Percentiles rank a stretch among this genome's conserved stretches.
Evolutionary conservation across 1,139 yeast species (phyloP).

Genomic region (Candida sanyaensis): DNA sequence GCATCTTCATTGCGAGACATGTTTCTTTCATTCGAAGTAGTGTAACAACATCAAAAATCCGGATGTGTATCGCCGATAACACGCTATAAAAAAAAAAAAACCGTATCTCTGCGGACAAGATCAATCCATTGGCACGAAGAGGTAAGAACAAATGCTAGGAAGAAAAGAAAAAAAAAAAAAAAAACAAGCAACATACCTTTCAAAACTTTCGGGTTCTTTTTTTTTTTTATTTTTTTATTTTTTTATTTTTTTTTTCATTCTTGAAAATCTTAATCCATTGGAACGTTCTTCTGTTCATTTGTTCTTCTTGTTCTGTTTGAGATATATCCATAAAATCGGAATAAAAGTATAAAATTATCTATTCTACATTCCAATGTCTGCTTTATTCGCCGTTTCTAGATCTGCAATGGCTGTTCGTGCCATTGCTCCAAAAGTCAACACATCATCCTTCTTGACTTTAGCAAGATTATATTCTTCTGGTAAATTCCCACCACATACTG

Average conservation of each 20-base stretch:
- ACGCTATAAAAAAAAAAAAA: neutral
- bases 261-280: neutral
- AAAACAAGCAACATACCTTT: neutral
- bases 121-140: neutral
- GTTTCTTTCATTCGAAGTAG: neutral
- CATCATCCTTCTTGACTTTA: constrained; percentile 25
- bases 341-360: neutral
- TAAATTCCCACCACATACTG: constrained; percentile 66
- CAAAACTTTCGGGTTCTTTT: neutral
- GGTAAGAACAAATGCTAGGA: neutral
- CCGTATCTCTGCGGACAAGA: constrained; percentile 3
- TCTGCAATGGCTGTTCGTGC: constrained; percentile 27
- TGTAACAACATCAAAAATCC: neutral
- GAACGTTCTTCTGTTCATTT: neutral
- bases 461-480: constrained; percentile 47
- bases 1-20: no score
- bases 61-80: constrained; percentile 7
- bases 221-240: neutral
- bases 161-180: neutral
- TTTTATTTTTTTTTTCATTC: neutral
- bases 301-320: neutral
- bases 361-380: constrained; percentile 25
- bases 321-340: neutral
- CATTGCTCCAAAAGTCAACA: constrained; percentile 18
- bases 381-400: constrained; percentile 36